Conservation (phyloP, 345 rosid genomes). For the Eutrema japonicum region DNA sequence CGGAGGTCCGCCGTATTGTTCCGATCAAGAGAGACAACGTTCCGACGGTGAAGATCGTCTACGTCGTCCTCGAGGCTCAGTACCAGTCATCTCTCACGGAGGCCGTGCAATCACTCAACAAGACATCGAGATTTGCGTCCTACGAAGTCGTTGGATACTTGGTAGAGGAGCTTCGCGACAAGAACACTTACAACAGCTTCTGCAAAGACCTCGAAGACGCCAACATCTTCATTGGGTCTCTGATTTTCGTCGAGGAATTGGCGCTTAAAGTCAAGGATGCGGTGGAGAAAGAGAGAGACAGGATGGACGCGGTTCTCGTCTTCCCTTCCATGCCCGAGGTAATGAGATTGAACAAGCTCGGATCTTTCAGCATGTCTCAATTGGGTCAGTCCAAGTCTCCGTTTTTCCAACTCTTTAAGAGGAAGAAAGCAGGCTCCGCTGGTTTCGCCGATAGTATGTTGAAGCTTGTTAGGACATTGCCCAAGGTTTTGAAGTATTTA, state of each 20-base stretch:
- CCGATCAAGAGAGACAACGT: constrained; percentile 69
- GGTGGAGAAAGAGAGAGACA: constrained; percentile 91
- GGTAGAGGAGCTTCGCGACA: constrained; percentile 93
- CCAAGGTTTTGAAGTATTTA: constrained; percentile 94
- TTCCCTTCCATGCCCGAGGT: constrained; percentile 99
- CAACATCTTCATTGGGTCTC: constrained; percentile 88
- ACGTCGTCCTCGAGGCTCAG: constrained; percentile 98
- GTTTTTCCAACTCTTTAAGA: constrained; percentile 90
- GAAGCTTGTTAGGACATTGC: constrained; percentile 92
- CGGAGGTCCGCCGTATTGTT: constrained; percentile 86
- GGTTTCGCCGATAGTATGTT: constrained; percentile 97
- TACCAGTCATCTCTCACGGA: constrained; percentile 88
- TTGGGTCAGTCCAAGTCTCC: constrained; percentile 95
- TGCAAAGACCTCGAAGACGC: constrained; percentile 90
- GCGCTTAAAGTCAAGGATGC: constrained; percentile 89
- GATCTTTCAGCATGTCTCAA: constrained; percentile 97
- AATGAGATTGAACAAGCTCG: constrained; percentile 95
- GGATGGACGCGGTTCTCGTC: constrained; percentile 94
- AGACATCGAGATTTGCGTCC: constrained; percentile 60
- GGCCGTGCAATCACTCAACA: constrained; percentile 78
- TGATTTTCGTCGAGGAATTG: constrained; percentile 94
- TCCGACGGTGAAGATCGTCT: constrained; percentile 84
- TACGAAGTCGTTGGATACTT: constrained; percentile 93
- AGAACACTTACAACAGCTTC: constrained; percentile 66
- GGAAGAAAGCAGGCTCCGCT: constrained; percentile 81